Evolutionary conservation across 192 early-diverging fungal species (phyloP).

Genomic region (Coemansia sp.): DNA sequence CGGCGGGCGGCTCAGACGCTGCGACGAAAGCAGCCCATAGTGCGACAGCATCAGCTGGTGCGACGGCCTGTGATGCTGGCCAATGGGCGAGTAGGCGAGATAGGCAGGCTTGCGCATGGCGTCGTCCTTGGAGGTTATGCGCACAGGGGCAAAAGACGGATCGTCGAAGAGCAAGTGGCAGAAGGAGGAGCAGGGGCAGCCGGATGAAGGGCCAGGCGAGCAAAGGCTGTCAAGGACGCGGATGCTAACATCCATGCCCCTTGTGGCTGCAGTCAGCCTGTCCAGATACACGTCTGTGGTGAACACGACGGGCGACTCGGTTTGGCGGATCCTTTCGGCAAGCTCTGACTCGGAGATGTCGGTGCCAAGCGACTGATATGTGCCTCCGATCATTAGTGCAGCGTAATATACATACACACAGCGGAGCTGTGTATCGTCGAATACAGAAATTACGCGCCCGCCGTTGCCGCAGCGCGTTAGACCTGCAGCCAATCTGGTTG

Average conservation of each 20-base stretch:
- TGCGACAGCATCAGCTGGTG: slow-evolving; percentile 39
- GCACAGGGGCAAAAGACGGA: slow-evolving; percentile 37
- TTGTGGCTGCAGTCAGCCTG: slow-evolving; percentile 13
- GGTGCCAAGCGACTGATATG: slow-evolving; percentile 47
- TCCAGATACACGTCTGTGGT: slow-evolving; percentile 19
- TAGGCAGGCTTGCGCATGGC: slow-evolving; percentile 47
- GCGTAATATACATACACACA: slow-evolving; percentile 49
- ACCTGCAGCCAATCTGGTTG: slow-evolving; percentile 37
- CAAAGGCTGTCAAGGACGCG: slow-evolving; percentile 24
- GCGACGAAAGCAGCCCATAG: slow-evolving; percentile 42
- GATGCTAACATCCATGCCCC: slow-evolving; percentile 18
- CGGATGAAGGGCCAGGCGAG: background rate
- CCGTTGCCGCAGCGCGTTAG: slow-evolving; percentile 22
- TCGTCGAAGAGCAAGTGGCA: slow-evolving; percentile 35
- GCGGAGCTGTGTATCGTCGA: slow-evolving; percentile 36
- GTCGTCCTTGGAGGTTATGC: slow-evolving; percentile 27
- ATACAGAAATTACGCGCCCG: slow-evolving; percentile 33
- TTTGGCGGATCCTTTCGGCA: slow-evolving; percentile 20
- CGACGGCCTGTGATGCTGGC: slow-evolving; percentile 4
- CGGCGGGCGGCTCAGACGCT: slow-evolving; percentile 13
- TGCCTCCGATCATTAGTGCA: slow-evolving; percentile 42
- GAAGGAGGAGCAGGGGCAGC: slow-evolving; percentile 24
- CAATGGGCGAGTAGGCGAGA: slow-evolving; percentile 23
- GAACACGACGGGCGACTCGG: slow-evolving; percentile 32
- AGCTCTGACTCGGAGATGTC: slow-evolving; percentile 13